Percentiles rank a stretch among this genome's conserved stretches.
Conservation (phyloP, 495 filamentous ascomycete species). For the Aspergillus homomorphus region DNA sequence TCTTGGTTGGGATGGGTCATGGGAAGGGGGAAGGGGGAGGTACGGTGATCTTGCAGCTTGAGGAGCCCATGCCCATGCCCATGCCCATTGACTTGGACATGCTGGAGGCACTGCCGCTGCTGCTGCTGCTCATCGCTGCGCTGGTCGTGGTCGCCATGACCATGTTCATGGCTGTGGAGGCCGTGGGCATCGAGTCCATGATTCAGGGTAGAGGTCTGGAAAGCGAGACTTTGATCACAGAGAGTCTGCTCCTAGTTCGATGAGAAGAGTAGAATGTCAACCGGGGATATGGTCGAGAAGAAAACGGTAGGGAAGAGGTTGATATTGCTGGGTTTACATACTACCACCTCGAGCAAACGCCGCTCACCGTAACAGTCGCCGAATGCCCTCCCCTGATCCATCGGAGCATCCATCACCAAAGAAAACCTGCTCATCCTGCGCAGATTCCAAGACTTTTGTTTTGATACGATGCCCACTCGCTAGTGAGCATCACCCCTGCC, state of each 20-base stretch:
- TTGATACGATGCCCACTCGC: too few species aligned
- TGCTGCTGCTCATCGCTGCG: not conserved
- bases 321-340: too few species aligned
- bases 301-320: too few species aligned
- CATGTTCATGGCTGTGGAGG: slow-evolving; percentile 7
- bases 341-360: too few species aligned
- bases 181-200: slow-evolving; percentile 1
- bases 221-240: too few species aligned
- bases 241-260: too few species aligned
- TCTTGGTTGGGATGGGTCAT: not conserved
- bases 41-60: slow-evolving; percentile 45
- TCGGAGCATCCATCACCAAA: not conserved
- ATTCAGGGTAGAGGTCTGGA: too few species aligned
- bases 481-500: too few species aligned
- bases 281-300: too few species aligned
- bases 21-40: not conserved
- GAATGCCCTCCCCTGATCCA: not conserved
- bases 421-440: not conserved
- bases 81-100: slow-evolving; percentile 6
- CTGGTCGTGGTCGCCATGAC: slow-evolving; percentile 4
- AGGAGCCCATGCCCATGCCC: slow-evolving; percentile 16
- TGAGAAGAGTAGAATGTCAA: too few species aligned
- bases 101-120: not conserved
- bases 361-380: too few species aligned
- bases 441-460: not conserved